phyloP scores from a whole-genome alignment of 805 yeast species.

The Kazachstania bromeliacearum region DNA sequence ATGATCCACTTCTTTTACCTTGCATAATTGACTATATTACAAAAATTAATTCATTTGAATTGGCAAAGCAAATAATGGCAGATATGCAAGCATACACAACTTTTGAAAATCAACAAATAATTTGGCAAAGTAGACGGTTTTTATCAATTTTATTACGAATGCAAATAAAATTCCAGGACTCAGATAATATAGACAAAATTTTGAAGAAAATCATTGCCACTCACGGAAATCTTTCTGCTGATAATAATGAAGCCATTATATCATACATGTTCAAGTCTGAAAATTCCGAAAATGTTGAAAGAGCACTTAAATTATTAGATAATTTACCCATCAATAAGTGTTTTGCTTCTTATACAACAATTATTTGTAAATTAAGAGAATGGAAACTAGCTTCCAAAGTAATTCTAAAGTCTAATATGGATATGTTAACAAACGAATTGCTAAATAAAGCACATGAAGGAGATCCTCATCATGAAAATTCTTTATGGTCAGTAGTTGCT shows the following conservation, averaged over 20 bases:
- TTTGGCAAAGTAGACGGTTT: slow-evolving; percentile 15
- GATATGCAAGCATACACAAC: slow-evolving; percentile 14
- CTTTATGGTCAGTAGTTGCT: slow-evolving; percentile 20
- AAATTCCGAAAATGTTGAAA: slow-evolving; percentile 11
- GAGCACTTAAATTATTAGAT: slow-evolving; percentile 16
- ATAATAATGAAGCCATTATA: slow-evolving; percentile 17
- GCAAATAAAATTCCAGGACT: slow-evolving; percentile 23
- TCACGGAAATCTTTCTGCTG: slow-evolving; percentile 15
- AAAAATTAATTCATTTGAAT: slow-evolving; percentile 6
- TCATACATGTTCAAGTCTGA: slow-evolving; percentile 12
- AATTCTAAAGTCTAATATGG: background rate
- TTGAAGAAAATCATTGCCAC: slow-evolving; percentile 15
- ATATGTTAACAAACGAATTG: slow-evolving; percentile 13
- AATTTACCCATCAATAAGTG: slow-evolving; percentile 11
- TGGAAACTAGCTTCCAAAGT: slow-evolving; percentile 10
- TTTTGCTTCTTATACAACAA: slow-evolving; percentile 12
- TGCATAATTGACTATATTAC: slow-evolving; percentile 17
- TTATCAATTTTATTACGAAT: slow-evolving; percentile 18
- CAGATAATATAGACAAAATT: slow-evolving; percentile 21
- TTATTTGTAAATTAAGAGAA: slow-evolving; percentile 15
- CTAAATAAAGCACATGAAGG: slow-evolving; percentile 14
- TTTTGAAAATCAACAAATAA: slow-evolving; percentile 12
- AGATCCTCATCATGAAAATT: slow-evolving; percentile 15
- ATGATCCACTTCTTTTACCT: slow-evolving; percentile 21
- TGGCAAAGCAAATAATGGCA: slow-evolving; percentile 15